Evolutionary conservation across 768 basidiomycete species (phyloP), one percentile per base, ranked within the genome.

Genomic region (Brasilioporus rufonigricans): DNA sequence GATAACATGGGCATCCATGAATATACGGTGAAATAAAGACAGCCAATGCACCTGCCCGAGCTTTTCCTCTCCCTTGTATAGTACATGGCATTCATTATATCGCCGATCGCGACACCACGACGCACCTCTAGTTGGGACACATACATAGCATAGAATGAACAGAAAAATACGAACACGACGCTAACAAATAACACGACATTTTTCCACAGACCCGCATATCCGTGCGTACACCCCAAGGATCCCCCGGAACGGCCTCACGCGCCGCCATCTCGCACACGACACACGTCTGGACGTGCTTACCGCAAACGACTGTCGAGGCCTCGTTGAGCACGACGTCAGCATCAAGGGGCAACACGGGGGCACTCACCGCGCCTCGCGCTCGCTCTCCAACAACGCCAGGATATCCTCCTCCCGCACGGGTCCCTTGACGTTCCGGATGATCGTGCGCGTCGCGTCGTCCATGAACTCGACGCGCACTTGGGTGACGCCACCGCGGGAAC

Each of bases 381-480:
- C 97, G 73, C 89, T 90, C 81, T 99, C 97, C 70, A 98, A 80
- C 62, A 99, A 80, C 63, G 95, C 93, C 58, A 99, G 82, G 69
- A 98, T 97, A 73, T 99, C 97, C 74, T 94, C 84, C 76, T 93
- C 89, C 60, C 92, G 80, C 56, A 98, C 95, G 57, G 97, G 96
- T 1, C 97, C 97, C 77, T 98, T 98, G 63, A 98, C 96, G 78
- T 99, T 99, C 50, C 96, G 91, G 76, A 98, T 96, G 75, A 99
- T 97, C 62, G 91, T 89, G 66, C 96, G 90, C 61, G 86, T 84
- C 52, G 91, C 85, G 73, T 98, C 95, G 73, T 98, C 96, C 89
- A 98, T 87, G 80, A 99, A 97, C 73, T 98, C 97, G 63, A 99
- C 97, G 63, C 96, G 93, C 76, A 98, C 95, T 80, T 98, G 95